These are phyloP conservation scores for Pythium volutum DNA, from an alignment of 352 stramenopile species.

Conservation along the genomic window DNA sequence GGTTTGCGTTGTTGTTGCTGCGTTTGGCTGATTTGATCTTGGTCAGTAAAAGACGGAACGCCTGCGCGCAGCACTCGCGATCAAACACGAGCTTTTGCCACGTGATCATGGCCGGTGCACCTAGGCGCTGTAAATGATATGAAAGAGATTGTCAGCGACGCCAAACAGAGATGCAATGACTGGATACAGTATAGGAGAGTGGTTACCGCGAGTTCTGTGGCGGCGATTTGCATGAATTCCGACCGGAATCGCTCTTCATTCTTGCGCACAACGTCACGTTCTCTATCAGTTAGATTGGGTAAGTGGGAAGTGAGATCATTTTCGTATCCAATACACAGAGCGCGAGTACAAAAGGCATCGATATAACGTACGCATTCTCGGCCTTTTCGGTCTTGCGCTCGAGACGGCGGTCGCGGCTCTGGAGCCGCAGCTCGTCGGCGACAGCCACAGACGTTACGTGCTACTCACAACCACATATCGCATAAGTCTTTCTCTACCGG, in stretches of 20 bases:
- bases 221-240: slow-evolving; percentile 53
- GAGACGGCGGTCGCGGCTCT: slow-evolving; percentile 34
- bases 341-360: slow-evolving; percentile 6
- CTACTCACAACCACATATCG: slow-evolving; percentile 14
- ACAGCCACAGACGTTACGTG: slow-evolving; percentile 40
- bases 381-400: slow-evolving; percentile 55
- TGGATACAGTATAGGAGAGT: no score
- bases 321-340: no score
- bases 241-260: slow-evolving; percentile 56
- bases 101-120: slow-evolving; percentile 46
- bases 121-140: slow-evolving; percentile 35
- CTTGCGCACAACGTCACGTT: slow-evolving; percentile 38
- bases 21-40: slow-evolving; percentile 46
- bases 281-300: slow-evolving; percentile 27
- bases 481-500: not conserved
- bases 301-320: no score
- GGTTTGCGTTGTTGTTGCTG: slow-evolving; percentile 8
- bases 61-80: slow-evolving; percentile 55
- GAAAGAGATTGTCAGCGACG: not conserved
- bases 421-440: slow-evolving; percentile 31
- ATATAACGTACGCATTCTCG: slow-evolving; percentile 32
- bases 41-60: slow-evolving; percentile 56
- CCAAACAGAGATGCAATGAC: not conserved
- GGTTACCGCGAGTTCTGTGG: slow-evolving; percentile 44
- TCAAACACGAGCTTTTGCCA: slow-evolving; percentile 71